phyloP scores from a whole-genome alignment of 768 basidiomycete species.

The Auricularia auricula-judae region DNA sequence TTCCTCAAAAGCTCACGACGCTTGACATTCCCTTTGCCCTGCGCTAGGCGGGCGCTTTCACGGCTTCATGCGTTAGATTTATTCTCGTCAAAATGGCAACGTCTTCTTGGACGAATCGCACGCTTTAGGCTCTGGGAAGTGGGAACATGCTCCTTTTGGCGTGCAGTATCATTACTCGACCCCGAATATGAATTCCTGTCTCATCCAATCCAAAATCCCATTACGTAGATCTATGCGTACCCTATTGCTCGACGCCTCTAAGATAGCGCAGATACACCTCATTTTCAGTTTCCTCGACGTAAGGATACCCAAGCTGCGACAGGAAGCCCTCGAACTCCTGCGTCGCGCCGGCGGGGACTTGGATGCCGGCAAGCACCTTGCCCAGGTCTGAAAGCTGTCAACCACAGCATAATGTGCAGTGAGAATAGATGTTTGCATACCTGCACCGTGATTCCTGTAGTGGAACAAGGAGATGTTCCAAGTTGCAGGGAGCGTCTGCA shows the following conservation, averaged over 20 bases:
- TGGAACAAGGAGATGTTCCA: constrained; percentile 98
- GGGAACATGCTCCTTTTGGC: too few species aligned
- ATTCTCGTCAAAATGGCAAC: too few species aligned
- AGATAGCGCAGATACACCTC: constrained; percentile 71
- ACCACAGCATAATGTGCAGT: constrained; percentile 1
- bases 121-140: too few species aligned
- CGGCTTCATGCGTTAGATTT: too few species aligned
- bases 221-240: too few species aligned
- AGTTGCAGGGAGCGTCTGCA: constrained; percentile 65
- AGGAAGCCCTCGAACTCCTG: constrained; percentile 66
- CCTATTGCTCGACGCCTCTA: constrained; percentile 14
- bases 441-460: constrained; percentile 95
- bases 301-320: constrained; percentile 69
- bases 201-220: too few species aligned
- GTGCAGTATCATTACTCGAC: too few species aligned
- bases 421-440: constrained; percentile 31
- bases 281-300: constrained; percentile 90
- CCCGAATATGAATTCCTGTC: too few species aligned
- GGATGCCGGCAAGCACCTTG: constrained; percentile 86
- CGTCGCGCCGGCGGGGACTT: constrained; percentile 65
- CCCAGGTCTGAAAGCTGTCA: constrained; percentile 55
- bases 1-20: too few species aligned
- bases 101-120: too few species aligned
- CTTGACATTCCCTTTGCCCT: too few species aligned
- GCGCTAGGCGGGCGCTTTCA: too few species aligned